Conservation (phyloP, 176 grass and related monocot species). For the Carex littledalei region DNA sequence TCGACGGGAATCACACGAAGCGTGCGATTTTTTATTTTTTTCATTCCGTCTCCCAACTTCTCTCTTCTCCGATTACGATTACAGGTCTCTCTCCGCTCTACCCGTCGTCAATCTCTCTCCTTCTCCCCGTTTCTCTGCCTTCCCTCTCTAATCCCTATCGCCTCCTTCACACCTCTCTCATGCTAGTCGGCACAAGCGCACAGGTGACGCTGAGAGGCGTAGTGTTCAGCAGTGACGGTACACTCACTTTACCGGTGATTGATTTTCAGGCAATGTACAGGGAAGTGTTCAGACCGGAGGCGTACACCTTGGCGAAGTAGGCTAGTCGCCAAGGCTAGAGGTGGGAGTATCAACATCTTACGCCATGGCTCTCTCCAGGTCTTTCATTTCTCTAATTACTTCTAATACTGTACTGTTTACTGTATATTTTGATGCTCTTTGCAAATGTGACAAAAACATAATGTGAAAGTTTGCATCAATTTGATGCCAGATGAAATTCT, state of each 20-base stretch:
- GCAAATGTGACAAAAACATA: too few species aligned
- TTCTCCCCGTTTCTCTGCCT: neutral
- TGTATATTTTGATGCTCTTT: too few species aligned
- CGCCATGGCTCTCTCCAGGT: slow-evolving; percentile 4
- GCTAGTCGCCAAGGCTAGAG: too few species aligned
- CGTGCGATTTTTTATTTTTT: too few species aligned
- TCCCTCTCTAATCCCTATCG: neutral
- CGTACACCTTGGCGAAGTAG: slow-evolving; percentile 33
- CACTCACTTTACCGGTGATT: slow-evolving; percentile 86
- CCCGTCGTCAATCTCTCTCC: neutral
- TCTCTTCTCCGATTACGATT: too few species aligned
- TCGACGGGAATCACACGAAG: too few species aligned
- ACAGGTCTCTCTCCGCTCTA: too few species aligned
- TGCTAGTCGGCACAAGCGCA: neutral
- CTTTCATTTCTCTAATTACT: too few species aligned
- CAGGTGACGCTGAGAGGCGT: slow-evolving; percentile 44
- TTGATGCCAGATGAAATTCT: neutral
- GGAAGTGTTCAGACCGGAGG: slow-evolving; percentile 67
- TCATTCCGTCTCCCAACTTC: too few species aligned
- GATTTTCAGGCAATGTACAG: slow-evolving; percentile 86
- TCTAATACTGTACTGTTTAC: too few species aligned
- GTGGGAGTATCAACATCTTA: slow-evolving; percentile 70
- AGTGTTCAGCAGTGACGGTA: slow-evolving; percentile 98
- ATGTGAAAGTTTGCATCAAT: too few species aligned
- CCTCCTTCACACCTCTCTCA: slow-evolving; percentile 21